Conservation (phyloP, 2,329 filamentous ascomycete species). For the Stemphylium beticola region DNA sequence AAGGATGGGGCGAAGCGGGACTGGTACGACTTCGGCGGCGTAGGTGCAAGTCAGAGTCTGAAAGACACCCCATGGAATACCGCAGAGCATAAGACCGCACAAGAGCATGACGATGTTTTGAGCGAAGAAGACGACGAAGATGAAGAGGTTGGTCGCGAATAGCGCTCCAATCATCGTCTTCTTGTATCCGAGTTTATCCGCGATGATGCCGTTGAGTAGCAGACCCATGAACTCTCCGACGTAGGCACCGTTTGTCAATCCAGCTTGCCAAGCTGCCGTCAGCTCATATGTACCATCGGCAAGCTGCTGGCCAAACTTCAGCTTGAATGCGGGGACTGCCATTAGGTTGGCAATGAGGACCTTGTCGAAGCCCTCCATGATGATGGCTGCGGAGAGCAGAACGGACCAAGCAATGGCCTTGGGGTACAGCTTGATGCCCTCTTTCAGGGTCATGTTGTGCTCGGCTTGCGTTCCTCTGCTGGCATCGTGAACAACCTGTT, state of each 20-base stretch:
- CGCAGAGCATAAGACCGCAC: constrained; percentile 61
- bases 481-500: constrained; percentile 37
- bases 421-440: constrained; percentile 81
- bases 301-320: constrained; percentile 49
- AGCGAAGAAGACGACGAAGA: constrained; percentile 48
- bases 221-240: constrained; percentile 55
- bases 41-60: constrained; percentile 57
- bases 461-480: constrained; percentile 52
- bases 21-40: constrained; percentile 68
- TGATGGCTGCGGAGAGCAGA: constrained; percentile 83
- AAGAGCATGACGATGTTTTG: constrained; percentile 62
- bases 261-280: constrained; percentile 55
- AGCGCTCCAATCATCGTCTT: constrained; percentile 48
- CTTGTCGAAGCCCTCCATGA: constrained; percentile 90
- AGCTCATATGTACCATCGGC: constrained; percentile 50
- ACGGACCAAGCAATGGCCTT: constrained; percentile 86
- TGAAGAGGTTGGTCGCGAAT: constrained; percentile 36
- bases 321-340: constrained; percentile 54
- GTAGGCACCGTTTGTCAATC: constrained; percentile 54
- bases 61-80: constrained; percentile 56
- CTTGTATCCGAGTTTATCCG: constrained; percentile 52
- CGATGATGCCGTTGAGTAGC: constrained; percentile 54
- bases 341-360: constrained; percentile 81
- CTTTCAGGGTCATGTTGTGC: constrained; percentile 62
- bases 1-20: constrained; percentile 65